These are phyloP conservation scores for Apiospora kogelbergensis DNA, from an alignment of 2,329 filamentous ascomycete species.

Conservation along the genomic window DNA sequence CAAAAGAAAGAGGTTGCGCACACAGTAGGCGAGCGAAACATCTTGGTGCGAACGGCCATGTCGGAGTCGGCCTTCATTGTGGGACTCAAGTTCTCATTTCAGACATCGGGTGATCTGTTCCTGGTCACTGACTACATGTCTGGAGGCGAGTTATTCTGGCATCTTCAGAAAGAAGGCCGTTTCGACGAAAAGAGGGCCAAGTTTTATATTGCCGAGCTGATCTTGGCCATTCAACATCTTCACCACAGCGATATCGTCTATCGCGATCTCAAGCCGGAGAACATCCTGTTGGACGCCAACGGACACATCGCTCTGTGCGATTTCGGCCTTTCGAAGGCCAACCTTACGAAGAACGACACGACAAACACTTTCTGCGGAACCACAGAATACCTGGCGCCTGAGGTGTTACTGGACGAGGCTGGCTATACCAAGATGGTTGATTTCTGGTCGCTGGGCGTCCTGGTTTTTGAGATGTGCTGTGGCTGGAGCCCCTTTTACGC, in stretches of 20 bases:
- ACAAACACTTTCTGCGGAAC: conserved; percentile 99
- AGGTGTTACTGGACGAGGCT: conserved; percentile 92
- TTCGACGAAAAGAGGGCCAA: conserved; percentile 95
- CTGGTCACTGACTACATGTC: conserved; percentile 99
- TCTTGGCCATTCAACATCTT: conserved; percentile 89
- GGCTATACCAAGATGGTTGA: conserved; percentile 99
- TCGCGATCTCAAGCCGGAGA: conserved; percentile 94
- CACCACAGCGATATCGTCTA: conserved; percentile 98
- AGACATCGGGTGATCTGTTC: conserved; percentile 94
- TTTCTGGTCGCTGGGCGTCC: conserved; percentile 96
- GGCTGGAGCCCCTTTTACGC: conserved; percentile 99
- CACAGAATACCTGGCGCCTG: conserved; percentile 94
- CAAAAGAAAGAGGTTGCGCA: conserved; percentile 99
- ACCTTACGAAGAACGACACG: conserved; percentile 93
- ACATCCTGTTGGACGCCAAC: conserved; percentile 94
- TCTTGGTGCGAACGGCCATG: conserved; percentile 92
- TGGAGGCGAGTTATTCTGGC: conserved; percentile 97
- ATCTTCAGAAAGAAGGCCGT: conserved; percentile 93
- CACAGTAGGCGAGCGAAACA: conserved; percentile 95
- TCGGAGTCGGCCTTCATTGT: conserved; percentile 97
- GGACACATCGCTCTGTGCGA: conserved; percentile 97
- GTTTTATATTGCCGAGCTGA: conserved; percentile 98
- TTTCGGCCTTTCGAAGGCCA: conserved; percentile 96
- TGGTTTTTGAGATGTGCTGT: conserved; percentile 99
- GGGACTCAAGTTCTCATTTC: conserved; percentile 97